Evolutionary conservation across 345 rosid species (phyloP), one percentile per base, ranked within the genome.

Genomic region (Brassica carinata): DNA sequence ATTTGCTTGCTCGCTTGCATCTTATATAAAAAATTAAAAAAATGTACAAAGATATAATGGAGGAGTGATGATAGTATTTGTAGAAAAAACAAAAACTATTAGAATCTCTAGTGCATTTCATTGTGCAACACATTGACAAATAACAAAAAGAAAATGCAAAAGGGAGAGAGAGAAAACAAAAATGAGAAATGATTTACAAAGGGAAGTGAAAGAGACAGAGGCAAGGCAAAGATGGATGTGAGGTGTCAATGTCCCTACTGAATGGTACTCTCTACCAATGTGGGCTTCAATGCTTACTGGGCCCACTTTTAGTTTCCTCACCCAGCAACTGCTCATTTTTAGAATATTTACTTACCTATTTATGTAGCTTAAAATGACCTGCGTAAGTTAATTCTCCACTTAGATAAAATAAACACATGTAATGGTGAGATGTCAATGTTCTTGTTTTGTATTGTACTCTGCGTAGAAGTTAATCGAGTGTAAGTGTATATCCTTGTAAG

Each of bases 171-270:
- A 65, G 34, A 74, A 34, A 74, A 73, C 53, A 73, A 74, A 73
- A 67, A 33, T 68, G 70, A 74, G 43, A 67, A 67, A 68, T 79
- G 31, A 67, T 59, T 59, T 43, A 79, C 70, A 58, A 26, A 73
- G 43, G 69, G 61, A 73, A 63, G 33, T 64, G 83, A 73, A 31
- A 58, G 82, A 79, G 69, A 67, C 48, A 34, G 72, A 75, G 79
- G 63, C 78, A 67, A 68, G 57, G 74, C 65, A 67, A 68, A 51
- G 79, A 69, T 53, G 78, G 74, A 4, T 70, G 64, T 74, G 83
- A 68, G 78, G 74, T 79, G 83, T 80, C 75, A 36, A 53, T 75
- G 76, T 80, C 83, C 59, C 79, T 51, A 51, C 15, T 79, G 83
- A 80, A 80, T 73, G 64, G 59, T 73, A 59, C 64, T 63, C 34